Evolutionary conservation across 2,329 filamentous ascomycete genomes (phyloP).

Genomic region (Seiridium unicorne): DNA sequence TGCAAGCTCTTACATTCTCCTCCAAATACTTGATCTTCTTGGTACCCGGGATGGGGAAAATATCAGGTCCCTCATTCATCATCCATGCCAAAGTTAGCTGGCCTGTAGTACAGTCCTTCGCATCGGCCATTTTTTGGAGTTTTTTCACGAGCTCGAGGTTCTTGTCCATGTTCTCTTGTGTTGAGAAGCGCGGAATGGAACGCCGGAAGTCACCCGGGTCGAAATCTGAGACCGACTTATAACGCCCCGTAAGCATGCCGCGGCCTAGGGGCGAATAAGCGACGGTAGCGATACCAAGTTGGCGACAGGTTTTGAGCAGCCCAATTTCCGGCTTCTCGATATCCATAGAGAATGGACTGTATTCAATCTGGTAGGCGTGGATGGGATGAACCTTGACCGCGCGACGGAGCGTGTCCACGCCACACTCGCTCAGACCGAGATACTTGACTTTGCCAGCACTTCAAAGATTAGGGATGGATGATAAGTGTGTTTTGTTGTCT

Average conservation of each 20-base stretch:
- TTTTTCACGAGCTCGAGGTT: conserved; percentile 53
- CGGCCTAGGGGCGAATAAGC: conserved; percentile 60
- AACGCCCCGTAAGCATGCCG: conserved; percentile 53
- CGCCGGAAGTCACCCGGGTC: conserved; percentile 46
- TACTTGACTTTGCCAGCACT: conserved; percentile 55
- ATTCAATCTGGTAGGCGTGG: conserved; percentile 50
- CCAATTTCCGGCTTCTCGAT: conserved; percentile 52
- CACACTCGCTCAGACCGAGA: conserved; percentile 53
- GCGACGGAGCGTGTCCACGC: conserved; percentile 47
- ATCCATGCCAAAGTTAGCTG: conserved; percentile 66
- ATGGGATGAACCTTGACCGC: conserved; percentile 49
- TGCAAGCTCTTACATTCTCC: conserved; percentile 37
- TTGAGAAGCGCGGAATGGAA: conserved; percentile 43
- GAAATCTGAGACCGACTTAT: conserved; percentile 45
- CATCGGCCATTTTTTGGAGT: conserved; percentile 47
- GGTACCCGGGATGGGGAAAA: conserved; percentile 58
- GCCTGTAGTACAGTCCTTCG: conserved; percentile 52
- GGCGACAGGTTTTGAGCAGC: conserved; percentile 53
- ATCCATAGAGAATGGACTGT: conserved; percentile 51
- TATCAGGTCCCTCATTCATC: conserved; percentile 55
- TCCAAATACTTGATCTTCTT: conserved; percentile 45
- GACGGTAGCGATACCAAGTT: conserved; percentile 56
- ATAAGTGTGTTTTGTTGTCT: background rate
- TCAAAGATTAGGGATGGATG: background rate
- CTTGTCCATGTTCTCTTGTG: conserved; percentile 50